Conservation (phyloP, 257 asterid species). For the Solanum pimpinellifolium region DNA sequence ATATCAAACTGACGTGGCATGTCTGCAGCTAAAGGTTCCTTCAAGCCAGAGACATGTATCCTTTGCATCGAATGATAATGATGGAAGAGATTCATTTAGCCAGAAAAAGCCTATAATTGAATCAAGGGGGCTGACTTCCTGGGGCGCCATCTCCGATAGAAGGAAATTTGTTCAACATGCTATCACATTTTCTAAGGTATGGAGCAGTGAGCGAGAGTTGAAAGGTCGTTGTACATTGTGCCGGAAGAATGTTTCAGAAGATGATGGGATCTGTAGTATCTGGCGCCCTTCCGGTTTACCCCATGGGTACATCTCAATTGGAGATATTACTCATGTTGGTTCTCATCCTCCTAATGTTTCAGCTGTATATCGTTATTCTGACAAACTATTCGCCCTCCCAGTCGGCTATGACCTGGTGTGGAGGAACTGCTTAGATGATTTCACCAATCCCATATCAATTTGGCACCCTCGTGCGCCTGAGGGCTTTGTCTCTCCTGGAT, state of each 20-base stretch:
- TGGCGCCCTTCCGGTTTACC: slow-evolving; percentile 94
- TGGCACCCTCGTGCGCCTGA: slow-evolving; percentile 97
- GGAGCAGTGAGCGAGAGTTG: slow-evolving; percentile 90
- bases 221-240: slow-evolving; percentile 81
- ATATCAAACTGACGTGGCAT: slow-evolving; percentile 27
- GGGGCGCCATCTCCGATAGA: slow-evolving; percentile 40
- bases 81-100: slow-evolving; percentile 26
- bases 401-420: slow-evolving; percentile 97
- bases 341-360: slow-evolving; percentile 88
- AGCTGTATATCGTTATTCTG: slow-evolving; percentile 51
- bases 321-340: slow-evolving; percentile 81
- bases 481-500: slow-evolving; percentile 80
- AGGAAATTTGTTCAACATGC: slow-evolving; percentile 48
- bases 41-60: slow-evolving; percentile 37
- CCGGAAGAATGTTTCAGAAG: slow-evolving; percentile 60
- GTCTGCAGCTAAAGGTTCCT: slow-evolving; percentile 33
- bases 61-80: slow-evolving; percentile 27
- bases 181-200: slow-evolving; percentile 71
- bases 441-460: slow-evolving; percentile 54
- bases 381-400: slow-evolving; percentile 46
- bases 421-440: slow-evolving; percentile 89
- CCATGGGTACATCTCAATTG: slow-evolving; percentile 77
- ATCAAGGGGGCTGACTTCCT: slow-evolving; percentile 44
- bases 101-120: slow-evolving; percentile 33
- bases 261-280: slow-evolving; percentile 54